Conservation (phyloP, 2,329 filamentous ascomycete species). For the Xylariaceae sp. region DNA sequence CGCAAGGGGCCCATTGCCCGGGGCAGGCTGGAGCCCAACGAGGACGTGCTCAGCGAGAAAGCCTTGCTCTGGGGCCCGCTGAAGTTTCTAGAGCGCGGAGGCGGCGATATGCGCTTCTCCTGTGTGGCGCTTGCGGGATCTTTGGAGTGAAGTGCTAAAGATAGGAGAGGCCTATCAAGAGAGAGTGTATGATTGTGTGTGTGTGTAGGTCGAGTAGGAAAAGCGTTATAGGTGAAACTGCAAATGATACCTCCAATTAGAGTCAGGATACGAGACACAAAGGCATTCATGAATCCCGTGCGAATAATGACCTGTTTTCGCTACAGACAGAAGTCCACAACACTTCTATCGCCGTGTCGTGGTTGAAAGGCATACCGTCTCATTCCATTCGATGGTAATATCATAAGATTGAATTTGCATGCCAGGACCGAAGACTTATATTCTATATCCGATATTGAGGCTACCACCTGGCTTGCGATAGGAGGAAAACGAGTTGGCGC, state of each 20-base stretch:
- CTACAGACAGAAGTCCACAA: too few relatives aligned
- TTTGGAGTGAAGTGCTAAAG: conserved; percentile 49
- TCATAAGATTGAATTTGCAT: too few relatives aligned
- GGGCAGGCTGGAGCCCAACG: conserved; percentile 61
- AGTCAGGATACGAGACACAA: too few relatives aligned
- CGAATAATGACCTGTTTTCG: too few relatives aligned
- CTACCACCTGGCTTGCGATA: neutral
- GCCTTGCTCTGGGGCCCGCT: conserved; percentile 73
- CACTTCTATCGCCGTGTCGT: too few relatives aligned
- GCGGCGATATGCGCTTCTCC: conserved; percentile 63
- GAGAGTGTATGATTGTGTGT: neutral
- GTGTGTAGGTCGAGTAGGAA: neutral
- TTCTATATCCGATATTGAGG: neutral
- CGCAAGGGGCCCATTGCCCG: conserved; percentile 62
- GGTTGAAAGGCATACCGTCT: too few relatives aligned
- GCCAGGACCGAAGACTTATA: too few relatives aligned
- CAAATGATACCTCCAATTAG: too few relatives aligned
- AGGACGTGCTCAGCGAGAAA: conserved; percentile 77
- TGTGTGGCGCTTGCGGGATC: conserved; percentile 61
- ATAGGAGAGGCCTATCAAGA: neutral
- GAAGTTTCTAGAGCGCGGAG: conserved; percentile 62
- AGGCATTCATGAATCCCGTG: too few relatives aligned
- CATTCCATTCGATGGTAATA: too few relatives aligned
- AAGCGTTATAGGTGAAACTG: too few relatives aligned
- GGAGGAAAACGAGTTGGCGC: too few relatives aligned